Percentiles rank a stretch among this genome's conserved stretches.
These are phyloP conservation scores for Plasmodium gallinaceum DNA, from an alignment of 169 alveolate genomes.

Conservation along the genomic window DNA sequence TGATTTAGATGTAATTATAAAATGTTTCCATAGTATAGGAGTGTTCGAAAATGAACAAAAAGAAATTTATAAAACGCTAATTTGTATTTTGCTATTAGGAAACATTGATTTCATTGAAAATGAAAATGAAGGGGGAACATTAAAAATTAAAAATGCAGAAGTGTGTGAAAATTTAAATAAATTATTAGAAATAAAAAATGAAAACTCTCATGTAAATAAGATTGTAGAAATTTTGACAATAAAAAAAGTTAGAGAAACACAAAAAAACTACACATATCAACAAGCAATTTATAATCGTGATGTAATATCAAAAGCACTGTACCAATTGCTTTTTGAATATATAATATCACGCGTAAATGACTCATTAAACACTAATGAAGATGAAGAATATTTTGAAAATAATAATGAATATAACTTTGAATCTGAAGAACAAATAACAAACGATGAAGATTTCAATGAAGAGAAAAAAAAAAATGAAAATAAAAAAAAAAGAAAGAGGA, in stretches of 20 bases:
- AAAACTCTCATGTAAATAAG: slow-evolving; percentile 19
- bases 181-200: slow-evolving; percentile 41
- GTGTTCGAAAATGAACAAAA: slow-evolving; percentile 74
- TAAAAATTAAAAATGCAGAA: slow-evolving; percentile 49
- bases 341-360: slow-evolving; percentile 82
- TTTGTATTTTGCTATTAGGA: slow-evolving; percentile 75
- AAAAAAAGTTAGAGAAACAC: slow-evolving; percentile 80
- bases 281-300: slow-evolving; percentile 82
- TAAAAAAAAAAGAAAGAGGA: neutral
- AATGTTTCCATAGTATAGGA: slow-evolving; percentile 75
- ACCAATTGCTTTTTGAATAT: slow-evolving; percentile 81
- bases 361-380: slow-evolving; percentile 53
- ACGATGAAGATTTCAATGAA: neutral
- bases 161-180: slow-evolving; percentile 28
- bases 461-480: slow-evolving; percentile 2
- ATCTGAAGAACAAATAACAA: neutral
- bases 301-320: slow-evolving; percentile 84
- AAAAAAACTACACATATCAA: slow-evolving; percentile 78
- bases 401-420: slow-evolving; percentile 1
- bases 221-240: slow-evolving; percentile 80
- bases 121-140: slow-evolving; percentile 27
- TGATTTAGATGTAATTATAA: slow-evolving; percentile 45
- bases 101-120: slow-evolving; percentile 59
- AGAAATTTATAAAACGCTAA: slow-evolving; percentile 75
- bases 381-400: neutral